A percentile compares a stretch with the other conserved stretches of the same genome.
Evolutionary conservation across 1,284 basidiomycete genomes (phyloP).

Genomic region (Meripilus lineatus): DNA sequence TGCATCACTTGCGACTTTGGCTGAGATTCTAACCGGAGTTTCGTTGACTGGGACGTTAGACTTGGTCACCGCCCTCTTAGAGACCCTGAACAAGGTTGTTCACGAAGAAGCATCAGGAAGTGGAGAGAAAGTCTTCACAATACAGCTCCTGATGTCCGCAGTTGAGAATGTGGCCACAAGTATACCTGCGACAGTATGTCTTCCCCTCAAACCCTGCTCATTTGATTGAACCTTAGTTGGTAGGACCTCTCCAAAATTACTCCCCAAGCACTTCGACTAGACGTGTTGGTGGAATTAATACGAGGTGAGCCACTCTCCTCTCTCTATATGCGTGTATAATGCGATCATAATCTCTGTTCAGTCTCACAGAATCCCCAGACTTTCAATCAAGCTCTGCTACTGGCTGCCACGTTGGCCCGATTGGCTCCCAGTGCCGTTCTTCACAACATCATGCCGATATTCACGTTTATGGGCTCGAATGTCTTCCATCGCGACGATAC

Average conservation of each 20-base stretch:
- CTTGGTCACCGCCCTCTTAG: constrained; percentile 70
- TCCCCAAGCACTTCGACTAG: constrained; percentile 58
- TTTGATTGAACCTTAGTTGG: constrained; percentile 1
- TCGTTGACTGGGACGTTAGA: constrained; percentile 65
- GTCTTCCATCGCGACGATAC: constrained; percentile 96
- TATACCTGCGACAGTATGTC: constrained; percentile 42
- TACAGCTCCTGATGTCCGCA: constrained; percentile 82
- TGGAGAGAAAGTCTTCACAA: constrained; percentile 74
- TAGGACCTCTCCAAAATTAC: constrained; percentile 28
- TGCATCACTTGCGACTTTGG: constrained; percentile 51
- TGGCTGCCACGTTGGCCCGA: constrained; percentile 82
- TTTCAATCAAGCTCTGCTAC: constrained; percentile 89
- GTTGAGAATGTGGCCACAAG: constrained; percentile 67
- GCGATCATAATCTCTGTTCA: constrained; percentile 25
- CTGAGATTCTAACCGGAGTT: constrained; percentile 67
- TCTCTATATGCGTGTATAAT: constrained; percentile 2
- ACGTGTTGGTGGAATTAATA: constrained; percentile 84
- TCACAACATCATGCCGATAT: constrained; percentile 97
- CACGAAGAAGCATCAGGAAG: constrained; percentile 43
- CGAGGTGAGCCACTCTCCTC: constrained; percentile 46
- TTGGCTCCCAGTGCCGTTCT: constrained; percentile 89
- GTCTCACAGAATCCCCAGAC: constrained; percentile 91
- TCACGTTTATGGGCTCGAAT: constrained; percentile 98
- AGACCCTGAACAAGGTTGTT: constrained; percentile 67
- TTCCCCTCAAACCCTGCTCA: too few relatives aligned